A percentile compares a stretch with the other conserved stretches of the same genome.
These are phyloP conservation scores for Moringa oleifera DNA, from an alignment of 345 rosid genomes.

Conservation along the genomic window DNA sequence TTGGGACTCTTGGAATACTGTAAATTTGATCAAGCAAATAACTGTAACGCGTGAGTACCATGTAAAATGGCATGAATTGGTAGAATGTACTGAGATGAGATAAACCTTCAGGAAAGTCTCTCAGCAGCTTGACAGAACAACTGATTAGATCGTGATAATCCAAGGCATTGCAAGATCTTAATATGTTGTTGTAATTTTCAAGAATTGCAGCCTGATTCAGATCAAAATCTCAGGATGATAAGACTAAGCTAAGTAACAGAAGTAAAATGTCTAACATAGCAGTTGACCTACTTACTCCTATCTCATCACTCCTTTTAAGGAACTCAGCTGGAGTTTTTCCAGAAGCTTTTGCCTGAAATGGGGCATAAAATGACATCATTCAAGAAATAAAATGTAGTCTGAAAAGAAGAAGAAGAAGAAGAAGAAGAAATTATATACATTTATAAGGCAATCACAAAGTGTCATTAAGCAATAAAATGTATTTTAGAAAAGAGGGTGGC, in stretches of 20 bases:
- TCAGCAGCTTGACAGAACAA: slow-evolving; percentile 72
- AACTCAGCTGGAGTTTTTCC: slow-evolving; percentile 67
- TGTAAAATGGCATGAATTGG: slow-evolving; percentile 9
- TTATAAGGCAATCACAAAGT: not conserved
- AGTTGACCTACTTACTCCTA: slow-evolving; percentile 56
- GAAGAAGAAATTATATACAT: too few relatives aligned
- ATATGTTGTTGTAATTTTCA: slow-evolving; percentile 53
- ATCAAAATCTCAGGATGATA: slow-evolving; percentile 23
- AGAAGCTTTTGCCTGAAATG: slow-evolving; percentile 82
- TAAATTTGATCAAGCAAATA: slow-evolving; percentile 19
- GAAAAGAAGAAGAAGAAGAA: too few relatives aligned
- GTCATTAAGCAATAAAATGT: not conserved
- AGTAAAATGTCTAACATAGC: slow-evolving; percentile 17
- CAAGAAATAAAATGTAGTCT: not conserved
- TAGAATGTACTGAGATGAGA: slow-evolving; percentile 14
- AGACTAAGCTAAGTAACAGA: slow-evolving; percentile 12
- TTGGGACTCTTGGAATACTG: slow-evolving; percentile 69
- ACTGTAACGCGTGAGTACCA: slow-evolving; percentile 15
- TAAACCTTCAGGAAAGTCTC: slow-evolving; percentile 74
- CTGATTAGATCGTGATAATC: slow-evolving; percentile 92
- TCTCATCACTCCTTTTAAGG: slow-evolving; percentile 56
- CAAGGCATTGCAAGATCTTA: slow-evolving; percentile 78
- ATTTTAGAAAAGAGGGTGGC: not conserved
- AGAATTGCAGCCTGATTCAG: slow-evolving; percentile 75
- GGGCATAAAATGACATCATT: not conserved